phyloP scores from a whole-genome alignment of 2,329 filamentous ascomycete species.

The Aspergillus sp. region DNA sequence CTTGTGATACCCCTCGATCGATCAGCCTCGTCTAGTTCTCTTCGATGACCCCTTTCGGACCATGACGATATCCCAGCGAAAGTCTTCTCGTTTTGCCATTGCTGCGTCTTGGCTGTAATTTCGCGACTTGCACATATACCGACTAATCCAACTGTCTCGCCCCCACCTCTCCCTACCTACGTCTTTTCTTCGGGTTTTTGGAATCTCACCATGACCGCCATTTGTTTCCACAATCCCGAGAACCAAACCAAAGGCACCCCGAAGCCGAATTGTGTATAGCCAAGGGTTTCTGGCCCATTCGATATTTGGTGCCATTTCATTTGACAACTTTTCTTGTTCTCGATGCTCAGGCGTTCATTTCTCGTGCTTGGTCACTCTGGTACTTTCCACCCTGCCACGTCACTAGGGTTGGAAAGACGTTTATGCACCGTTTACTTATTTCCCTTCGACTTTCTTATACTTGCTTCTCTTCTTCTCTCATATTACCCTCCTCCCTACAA shows the following conservation, averaged over 20 bases:
- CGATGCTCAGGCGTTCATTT: constrained; percentile 27
- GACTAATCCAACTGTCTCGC: constrained; percentile 14
- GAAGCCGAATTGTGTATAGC: constrained; percentile 28
- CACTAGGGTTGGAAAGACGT: constrained; percentile 38
- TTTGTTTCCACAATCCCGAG: constrained; percentile 5
- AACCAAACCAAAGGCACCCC: constrained; percentile 10
- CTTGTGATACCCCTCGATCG: constrained; percentile 14
- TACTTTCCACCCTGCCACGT: constrained; percentile 38
- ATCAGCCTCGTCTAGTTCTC: constrained; percentile 11
- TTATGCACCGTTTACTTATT: constrained; percentile 20
- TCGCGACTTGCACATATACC: constrained; percentile 34
- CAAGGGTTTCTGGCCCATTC: constrained; percentile 26
- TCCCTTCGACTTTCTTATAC: constrained; percentile 16
- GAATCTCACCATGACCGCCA: not conserved
- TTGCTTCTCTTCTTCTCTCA: constrained; percentile 14
- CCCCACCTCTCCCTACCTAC: constrained; percentile 6
- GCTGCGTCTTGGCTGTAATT: constrained; percentile 17
- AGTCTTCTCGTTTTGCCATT: constrained; percentile 19
- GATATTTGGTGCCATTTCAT: constrained; percentile 17
- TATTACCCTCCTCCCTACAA: constrained; percentile 20
- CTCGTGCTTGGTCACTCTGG: constrained; percentile 26
- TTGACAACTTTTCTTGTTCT: constrained; percentile 13
- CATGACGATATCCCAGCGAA: constrained; percentile 34
- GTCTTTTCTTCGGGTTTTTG: not conserved
- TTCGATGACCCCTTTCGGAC: constrained; percentile 28